These are phyloP conservation scores for Talaromyces thailandensis DNA, from an alignment of 495 filamentous ascomycete genomes.

Conservation along the genomic window DNA sequence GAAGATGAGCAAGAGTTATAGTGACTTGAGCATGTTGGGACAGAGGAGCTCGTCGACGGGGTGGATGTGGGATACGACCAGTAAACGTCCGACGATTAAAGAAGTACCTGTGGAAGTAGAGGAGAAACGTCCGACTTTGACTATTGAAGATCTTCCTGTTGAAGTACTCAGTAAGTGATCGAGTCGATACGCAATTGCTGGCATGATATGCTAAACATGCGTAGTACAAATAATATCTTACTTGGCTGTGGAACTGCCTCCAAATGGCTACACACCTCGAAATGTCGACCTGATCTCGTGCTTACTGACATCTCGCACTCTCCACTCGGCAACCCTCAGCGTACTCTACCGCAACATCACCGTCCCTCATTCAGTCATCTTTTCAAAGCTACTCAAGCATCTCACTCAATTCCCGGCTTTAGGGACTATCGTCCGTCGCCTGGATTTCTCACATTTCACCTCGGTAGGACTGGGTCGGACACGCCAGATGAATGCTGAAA, in stretches of 20 bases:
- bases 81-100: constrained; percentile 21
- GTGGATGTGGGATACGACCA: constrained; percentile 47
- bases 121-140: constrained; percentile 12
- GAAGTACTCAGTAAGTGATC: constrained; percentile 62
- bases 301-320: constrained; percentile 62
- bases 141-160: constrained; percentile 58
- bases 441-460: constrained; percentile 87
- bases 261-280: constrained; percentile 66
- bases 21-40: constrained; percentile 51
- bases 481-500: constrained; percentile 68
- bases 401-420: constrained; percentile 59
- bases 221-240: constrained; percentile 69
- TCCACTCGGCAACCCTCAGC: constrained; percentile 67
- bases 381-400: constrained; percentile 73
- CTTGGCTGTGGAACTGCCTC: constrained; percentile 65
- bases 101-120: neutral
- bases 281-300: constrained; percentile 78
- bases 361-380: constrained; percentile 79
- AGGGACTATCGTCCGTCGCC: constrained; percentile 68
- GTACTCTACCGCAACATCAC: constrained; percentile 79
- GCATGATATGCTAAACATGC: constrained; percentile 9
- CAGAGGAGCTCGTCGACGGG: constrained; percentile 30
- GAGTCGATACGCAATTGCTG: neutral
- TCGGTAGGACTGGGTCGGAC: constrained; percentile 73
- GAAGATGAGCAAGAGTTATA: constrained; percentile 62